Evolutionary conservation across 352 stramenopile species (phyloP), one percentile per base, ranked within the genome.

Genomic region (Phytopythium sindhum): DNA sequence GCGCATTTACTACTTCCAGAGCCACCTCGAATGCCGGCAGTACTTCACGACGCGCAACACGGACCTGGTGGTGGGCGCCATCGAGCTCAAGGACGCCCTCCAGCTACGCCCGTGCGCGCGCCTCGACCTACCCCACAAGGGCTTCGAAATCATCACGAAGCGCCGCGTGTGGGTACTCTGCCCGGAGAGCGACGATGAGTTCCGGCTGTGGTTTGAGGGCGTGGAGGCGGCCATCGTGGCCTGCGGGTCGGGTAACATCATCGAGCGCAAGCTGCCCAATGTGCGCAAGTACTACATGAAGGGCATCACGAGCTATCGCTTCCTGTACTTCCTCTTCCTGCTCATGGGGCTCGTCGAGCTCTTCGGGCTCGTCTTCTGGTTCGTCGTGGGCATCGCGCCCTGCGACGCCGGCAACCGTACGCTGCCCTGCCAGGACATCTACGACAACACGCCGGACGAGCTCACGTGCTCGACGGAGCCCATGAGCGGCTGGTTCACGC

Each of bases 231-330:
- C 81, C 23, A 95, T 95, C 54, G 80, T 95, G 31, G 60, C 78
- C 14, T 84, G 73, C 42, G 87, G 87, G 19, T 80, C 84, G 4
- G 83, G 87, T 52, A 95, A 95, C 70, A 89, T 93, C 50, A 91
- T 95, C 50, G 82, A 95, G 59, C 84, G 87, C 44, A 89, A 90
- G 72, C 76, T 95, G 37, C 87, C 87, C 29, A 95, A 95, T 68
- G 87, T 95, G 26, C 84, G 87, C 48, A 92, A 91, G 79, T 95
- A 95, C 75, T 80, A 90, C 61, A 93, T 95, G 84, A 95, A 95
- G 75, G 87, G 87, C 61, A 88, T 85, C 65, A 73, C 72, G 17
- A 85, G 74, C 48, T 95, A 95, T 70, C 87, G 84, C 58, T 57
- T 86, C 7, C 69, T 91, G 29, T 95, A 93, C 73, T 81, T 90